Percentiles rank a stretch among this genome's conserved stretches.
Evolutionary conservation across 306 rosid genomes (phyloP).

Genomic region (Boehmeria nivea): DNA sequence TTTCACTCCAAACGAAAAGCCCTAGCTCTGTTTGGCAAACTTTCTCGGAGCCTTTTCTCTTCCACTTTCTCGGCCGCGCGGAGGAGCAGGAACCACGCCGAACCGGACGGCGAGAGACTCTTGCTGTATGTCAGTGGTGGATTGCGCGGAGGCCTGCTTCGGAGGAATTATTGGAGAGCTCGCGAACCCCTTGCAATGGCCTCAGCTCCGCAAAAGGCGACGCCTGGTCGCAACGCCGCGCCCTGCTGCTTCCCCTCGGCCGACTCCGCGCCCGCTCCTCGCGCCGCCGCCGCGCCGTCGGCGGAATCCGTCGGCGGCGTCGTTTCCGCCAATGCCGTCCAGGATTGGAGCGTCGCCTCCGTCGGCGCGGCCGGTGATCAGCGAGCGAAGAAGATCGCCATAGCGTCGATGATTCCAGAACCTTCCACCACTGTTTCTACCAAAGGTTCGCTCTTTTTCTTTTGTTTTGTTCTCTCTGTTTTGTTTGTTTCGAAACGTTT

Average conservation of each 20-base stretch:
- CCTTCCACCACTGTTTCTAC: constrained; percentile 53
- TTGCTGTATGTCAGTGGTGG: constrained; percentile 71
- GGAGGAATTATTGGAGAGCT: constrained; percentile 55
- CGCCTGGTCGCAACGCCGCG: constrained; percentile 27
- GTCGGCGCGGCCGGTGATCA: constrained; percentile 41
- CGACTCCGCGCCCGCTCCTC: constrained; percentile 24
- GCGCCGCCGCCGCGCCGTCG: constrained; percentile 16
- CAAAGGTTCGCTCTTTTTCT: constrained; percentile 36
- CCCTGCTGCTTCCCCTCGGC: constrained; percentile 22
- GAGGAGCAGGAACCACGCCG: constrained; percentile 18
- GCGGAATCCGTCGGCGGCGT: not conserved
- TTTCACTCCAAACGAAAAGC: not conserved
- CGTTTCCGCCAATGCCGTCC: constrained; percentile 37
- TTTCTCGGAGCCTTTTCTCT: not conserved
- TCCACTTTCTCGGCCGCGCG: constrained; percentile 2
- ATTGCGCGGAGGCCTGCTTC: constrained; percentile 43
- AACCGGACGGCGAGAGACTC: constrained; percentile 18
- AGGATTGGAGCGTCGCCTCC: constrained; percentile 41
- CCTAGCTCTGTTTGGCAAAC: not conserved
- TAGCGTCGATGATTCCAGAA: constrained; percentile 52
- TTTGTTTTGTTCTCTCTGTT: not conserved
- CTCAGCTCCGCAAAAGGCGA: constrained; percentile 83
- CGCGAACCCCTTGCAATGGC: constrained; percentile 81
- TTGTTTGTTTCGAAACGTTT: not conserved
- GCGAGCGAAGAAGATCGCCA: constrained; percentile 39